A percentile compares a stretch with the other conserved stretches of the same genome.
phyloP scores from a whole-genome alignment of 495 filamentous ascomycete species.

The Lophiotrema nucula region DNA sequence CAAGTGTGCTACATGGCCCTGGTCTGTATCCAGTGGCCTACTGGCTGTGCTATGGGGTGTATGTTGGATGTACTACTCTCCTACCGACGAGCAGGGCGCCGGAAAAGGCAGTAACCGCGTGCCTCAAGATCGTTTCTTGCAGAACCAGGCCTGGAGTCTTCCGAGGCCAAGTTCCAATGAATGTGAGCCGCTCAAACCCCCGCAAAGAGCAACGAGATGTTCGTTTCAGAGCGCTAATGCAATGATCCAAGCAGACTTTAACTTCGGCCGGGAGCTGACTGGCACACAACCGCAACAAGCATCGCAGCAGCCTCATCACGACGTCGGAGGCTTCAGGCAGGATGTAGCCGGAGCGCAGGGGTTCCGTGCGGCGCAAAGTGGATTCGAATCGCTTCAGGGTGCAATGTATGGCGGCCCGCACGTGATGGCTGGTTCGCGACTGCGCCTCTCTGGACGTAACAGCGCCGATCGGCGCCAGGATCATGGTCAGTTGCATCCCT shows the following conservation, averaged over 20 bases:
- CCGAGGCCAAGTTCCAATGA: conserved; percentile 13
- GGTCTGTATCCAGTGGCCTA: conserved; percentile 42
- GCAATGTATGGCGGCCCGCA: too few species aligned
- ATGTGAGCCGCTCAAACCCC: conserved; percentile 25
- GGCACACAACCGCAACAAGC: conserved; percentile 16
- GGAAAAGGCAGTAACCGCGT: conserved; percentile 10
- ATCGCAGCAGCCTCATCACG: neutral
- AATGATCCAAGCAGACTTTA: conserved; percentile 20
- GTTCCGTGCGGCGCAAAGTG: neutral
- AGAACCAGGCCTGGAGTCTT: neutral
- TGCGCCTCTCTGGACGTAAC: too few species aligned
- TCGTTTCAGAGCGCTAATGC: conserved; percentile 11
- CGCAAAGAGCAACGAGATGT: too few species aligned
- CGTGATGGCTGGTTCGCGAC: too few species aligned
- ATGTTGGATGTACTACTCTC: conserved; percentile 55
- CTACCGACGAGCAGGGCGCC: neutral
- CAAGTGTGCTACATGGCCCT: conserved; percentile 54
- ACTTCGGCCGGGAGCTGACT: conserved; percentile 24
- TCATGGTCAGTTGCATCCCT: neutral
- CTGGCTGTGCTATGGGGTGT: conserved; percentile 56
- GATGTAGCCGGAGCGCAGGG: neutral
- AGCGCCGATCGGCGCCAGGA: neutral
- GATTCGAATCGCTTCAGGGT: too few species aligned
- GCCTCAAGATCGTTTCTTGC: conserved; percentile 16
- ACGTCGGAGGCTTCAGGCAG: neutral